phyloP scores from a whole-genome alignment of 352 stramenopile genomes.

The Phytophthora citricola region DNA sequence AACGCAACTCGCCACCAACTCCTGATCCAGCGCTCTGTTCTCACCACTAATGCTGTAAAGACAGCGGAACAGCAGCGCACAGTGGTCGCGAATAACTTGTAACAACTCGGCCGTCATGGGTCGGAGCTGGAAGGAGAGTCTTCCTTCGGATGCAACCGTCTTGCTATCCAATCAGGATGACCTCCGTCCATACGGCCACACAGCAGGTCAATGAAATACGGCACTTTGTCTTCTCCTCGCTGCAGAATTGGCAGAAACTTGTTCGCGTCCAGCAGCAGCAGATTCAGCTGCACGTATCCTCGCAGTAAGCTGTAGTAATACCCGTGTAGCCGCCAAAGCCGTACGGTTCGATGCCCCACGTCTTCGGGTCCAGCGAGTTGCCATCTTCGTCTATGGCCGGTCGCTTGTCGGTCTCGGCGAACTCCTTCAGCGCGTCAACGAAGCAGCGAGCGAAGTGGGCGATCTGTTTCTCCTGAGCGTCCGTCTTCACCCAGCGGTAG shows the following conservation, averaged over 20 bases:
- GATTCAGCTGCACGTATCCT: conserved; percentile 44
- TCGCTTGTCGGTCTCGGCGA: conserved; percentile 29
- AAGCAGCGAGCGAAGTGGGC: conserved; percentile 39
- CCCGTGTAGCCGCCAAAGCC: conserved; percentile 8
- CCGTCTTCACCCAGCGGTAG: conserved; percentile 13
- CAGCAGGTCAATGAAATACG: conserved; percentile 18
- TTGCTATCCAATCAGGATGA: conserved; percentile 23
- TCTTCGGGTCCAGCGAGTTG: conserved; percentile 28
- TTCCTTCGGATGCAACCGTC: conserved; percentile 6
- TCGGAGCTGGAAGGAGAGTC: conserved; percentile 13
- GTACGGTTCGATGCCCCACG: conserved; percentile 28
- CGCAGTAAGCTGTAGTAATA: conserved; percentile 35
- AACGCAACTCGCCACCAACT: conserved; percentile 5
- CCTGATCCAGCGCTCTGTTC: conserved; percentile 22
- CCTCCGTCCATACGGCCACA: conserved; percentile 32
- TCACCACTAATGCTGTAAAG: conserved; percentile 37
- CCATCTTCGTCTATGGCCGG: conserved; percentile 27
- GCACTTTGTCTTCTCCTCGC: conserved; percentile 1
- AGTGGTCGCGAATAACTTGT: conserved; percentile 37
- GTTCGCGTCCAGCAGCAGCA: conserved; percentile 37
- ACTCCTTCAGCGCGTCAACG: conserved; percentile 31
- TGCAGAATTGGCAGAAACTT: conserved; percentile 33
- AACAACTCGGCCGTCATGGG: conserved; percentile 22
- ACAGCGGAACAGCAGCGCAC: conserved; percentile 36
- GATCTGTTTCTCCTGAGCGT: conserved; percentile 29